Conservation (phyloP, 2,329 filamentous ascomycete species). For the Fusarium equiseti region DNA sequence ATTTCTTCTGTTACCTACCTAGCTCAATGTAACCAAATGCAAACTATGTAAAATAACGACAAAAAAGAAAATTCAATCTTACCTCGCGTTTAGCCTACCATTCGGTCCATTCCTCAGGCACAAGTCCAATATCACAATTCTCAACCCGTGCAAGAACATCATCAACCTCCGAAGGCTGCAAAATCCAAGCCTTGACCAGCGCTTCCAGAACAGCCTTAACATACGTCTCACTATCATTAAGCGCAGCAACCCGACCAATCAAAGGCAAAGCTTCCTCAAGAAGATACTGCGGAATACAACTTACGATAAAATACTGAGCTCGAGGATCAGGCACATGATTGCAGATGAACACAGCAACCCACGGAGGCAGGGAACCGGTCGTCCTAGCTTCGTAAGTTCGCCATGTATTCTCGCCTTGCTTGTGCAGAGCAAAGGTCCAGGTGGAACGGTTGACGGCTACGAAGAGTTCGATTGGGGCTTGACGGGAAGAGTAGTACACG, state of each 20-base stretch:
- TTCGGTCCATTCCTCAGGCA: not conserved
- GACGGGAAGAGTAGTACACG: not conserved
- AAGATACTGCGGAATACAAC: rapidly evolving
- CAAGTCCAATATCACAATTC: rapidly evolving
- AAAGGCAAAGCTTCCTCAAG: not conserved
- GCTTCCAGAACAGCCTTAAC: not conserved
- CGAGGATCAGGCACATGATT: rapidly evolving
- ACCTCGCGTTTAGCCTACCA: not conserved
- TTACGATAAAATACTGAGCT: not conserved
- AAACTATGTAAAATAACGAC: too few species aligned
- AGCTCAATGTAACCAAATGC: too few species aligned
- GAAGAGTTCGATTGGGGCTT: not conserved
- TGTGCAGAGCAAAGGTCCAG: not conserved
- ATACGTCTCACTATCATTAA: not conserved
- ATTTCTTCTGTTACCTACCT: too few species aligned
- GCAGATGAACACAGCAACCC: rapidly evolving
- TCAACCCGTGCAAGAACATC: not conserved
- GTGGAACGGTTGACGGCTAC: not conserved
- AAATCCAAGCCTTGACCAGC: not conserved
- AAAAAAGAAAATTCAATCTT: too few species aligned
- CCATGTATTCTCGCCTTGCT: rapidly evolving
- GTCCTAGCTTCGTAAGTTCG: not conserved
- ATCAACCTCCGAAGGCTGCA: not conserved
- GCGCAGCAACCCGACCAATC: not conserved
- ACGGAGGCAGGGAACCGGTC: not conserved